Conservation (phyloP, 2,329 filamentous ascomycete species). For the Neocatenulostroma microsporum region DNA sequence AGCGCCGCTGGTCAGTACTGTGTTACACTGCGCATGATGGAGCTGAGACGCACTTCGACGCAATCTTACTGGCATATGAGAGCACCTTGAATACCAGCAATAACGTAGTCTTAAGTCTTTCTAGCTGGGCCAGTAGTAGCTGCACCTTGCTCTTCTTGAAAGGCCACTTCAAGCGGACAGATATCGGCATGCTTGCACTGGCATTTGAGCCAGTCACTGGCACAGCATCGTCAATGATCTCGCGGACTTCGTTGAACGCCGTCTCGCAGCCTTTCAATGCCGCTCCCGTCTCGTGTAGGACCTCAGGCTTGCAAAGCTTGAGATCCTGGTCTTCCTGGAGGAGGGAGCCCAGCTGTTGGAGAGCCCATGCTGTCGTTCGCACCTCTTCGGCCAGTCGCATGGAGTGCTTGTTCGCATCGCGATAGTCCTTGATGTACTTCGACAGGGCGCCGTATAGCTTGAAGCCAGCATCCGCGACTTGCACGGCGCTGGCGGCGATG, state of each 20-base stretch:
- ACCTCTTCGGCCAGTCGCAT: slow-evolving; percentile 3
- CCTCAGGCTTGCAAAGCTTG: slow-evolving; percentile 4
- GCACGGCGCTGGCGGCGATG: slow-evolving; percentile 3
- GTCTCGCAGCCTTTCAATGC: slow-evolving; percentile 1
- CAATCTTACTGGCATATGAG: slow-evolving; percentile 1
- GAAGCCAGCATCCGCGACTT: slow-evolving; percentile 4
- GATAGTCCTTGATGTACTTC: slow-evolving; percentile 4
- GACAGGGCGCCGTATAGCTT: slow-evolving; percentile 4
- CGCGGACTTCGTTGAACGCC: slow-evolving; percentile 1
- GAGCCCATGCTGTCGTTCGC: slow-evolving; percentile 3
- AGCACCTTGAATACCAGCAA: slow-evolving; percentile 3
- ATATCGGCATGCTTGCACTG: background rate
- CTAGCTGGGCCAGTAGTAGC: slow-evolving; percentile 2
- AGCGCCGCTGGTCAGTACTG: too few species aligned
- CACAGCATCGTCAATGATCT: background rate
- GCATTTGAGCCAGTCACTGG: background rate
- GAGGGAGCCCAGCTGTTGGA: slow-evolving; percentile 2
- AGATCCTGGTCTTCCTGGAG: slow-evolving; percentile 3
- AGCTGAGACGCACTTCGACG: background rate
- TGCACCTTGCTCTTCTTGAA: slow-evolving; percentile 2
- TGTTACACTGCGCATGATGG: too few species aligned
- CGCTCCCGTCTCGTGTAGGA: slow-evolving; percentile 1
- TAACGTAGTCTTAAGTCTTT: slow-evolving; percentile 4
- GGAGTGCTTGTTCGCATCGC: slow-evolving; percentile 3
- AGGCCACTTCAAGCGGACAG: slow-evolving; percentile 1